Percentiles rank a stretch among this genome's conserved stretches.
Conservation (phyloP, 2,329 filamentous ascomycete genomes). For the Rhynchosporium agropyri region DNA sequence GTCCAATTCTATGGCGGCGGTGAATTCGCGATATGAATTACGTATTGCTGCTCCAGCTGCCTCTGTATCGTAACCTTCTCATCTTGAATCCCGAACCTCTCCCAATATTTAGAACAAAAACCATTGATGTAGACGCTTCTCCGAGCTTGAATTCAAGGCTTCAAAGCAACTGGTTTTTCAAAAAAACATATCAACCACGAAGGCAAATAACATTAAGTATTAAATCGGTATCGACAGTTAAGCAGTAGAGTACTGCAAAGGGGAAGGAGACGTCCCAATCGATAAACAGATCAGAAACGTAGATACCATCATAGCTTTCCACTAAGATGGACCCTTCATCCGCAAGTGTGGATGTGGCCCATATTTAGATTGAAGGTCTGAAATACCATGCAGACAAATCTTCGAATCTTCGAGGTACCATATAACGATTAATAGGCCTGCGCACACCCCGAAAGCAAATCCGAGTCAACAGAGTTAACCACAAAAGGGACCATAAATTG, state of each 20-base stretch:
- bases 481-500: neutral
- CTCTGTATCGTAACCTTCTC: constrained; percentile 20
- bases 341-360: neutral
- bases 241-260: neutral
- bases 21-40: constrained; percentile 25
- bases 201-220: neutral
- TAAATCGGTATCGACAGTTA: constrained; percentile 8
- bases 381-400: too few species aligned
- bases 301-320: constrained; percentile 1
- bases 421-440: too few species aligned
- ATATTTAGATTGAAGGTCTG: too few species aligned
- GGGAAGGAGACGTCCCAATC: constrained; percentile 13
- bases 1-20: constrained; percentile 27
- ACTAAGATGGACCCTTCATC: neutral
- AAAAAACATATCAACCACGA: neutral
- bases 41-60: constrained; percentile 25
- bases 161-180: too few species aligned
- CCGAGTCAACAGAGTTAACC: neutral
- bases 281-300: neutral
- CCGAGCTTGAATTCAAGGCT: too few species aligned
- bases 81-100: constrained; percentile 18
- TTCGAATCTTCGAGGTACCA: too few species aligned
- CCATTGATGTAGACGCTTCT: too few species aligned
- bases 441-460: neutral
- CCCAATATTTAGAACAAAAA: neutral